These are phyloP conservation scores for Beauveria caledonica DNA, from an alignment of 2,329 filamentous ascomycete species.

Conservation along the genomic window DNA sequence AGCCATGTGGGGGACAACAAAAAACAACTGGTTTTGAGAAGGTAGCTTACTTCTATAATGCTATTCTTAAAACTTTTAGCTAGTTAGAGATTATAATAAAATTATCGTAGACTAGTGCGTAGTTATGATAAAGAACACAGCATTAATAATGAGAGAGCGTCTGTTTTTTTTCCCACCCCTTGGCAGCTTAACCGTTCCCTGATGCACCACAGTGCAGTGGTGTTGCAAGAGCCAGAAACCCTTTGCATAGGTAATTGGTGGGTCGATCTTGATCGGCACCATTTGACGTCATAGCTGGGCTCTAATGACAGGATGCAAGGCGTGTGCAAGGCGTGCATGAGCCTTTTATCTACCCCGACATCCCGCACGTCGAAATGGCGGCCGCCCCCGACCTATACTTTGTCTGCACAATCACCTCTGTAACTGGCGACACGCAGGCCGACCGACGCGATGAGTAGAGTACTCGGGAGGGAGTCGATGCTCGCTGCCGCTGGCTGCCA, in stretches of 20 bases:
- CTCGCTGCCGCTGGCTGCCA: not conserved
- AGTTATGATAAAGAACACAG: too few relatives aligned
- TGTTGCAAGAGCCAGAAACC: not conserved
- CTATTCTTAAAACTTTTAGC: too few relatives aligned
- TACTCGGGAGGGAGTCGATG: slow-evolving; percentile 3
- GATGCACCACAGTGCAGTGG: not conserved
- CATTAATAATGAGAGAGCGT: too few relatives aligned
- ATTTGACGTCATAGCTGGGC: slow-evolving; percentile 10
- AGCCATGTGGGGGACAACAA: too few relatives aligned
- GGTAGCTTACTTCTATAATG: too few relatives aligned
- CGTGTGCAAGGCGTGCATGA: not conserved
- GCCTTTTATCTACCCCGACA: slow-evolving; percentile 1
- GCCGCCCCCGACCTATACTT: not conserved
- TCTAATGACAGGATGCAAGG: not conserved
- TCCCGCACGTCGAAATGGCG: not conserved
- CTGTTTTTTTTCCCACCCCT: too few relatives aligned
- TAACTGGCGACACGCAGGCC: not conserved
- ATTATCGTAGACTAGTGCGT: too few relatives aligned
- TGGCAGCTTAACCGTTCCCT: not conserved
- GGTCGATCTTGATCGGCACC: slow-evolving; percentile 8
- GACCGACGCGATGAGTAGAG: not conserved
- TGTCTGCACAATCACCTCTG: not conserved
- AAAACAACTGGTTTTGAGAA: too few relatives aligned
- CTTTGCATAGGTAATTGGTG: slow-evolving; percentile 2
- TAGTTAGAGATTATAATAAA: too few relatives aligned